phyloP scores from a whole-genome alignment of 495 filamentous ascomycete species.

The Massariosphaeria phaeospora region DNA sequence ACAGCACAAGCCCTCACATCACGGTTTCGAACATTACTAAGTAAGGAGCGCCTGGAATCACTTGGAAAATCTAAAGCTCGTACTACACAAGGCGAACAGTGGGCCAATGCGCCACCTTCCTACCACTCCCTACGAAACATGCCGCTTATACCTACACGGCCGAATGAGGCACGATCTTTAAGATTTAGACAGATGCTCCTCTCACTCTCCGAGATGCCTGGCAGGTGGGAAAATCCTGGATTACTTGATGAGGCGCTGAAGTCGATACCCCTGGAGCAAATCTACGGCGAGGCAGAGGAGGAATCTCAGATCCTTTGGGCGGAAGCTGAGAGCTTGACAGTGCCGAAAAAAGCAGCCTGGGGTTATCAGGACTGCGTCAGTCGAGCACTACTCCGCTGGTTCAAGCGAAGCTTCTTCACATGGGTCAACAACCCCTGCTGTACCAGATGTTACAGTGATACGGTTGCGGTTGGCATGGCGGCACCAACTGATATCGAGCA shows the following conservation, averaged over 20 bases:
- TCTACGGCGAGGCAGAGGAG: conserved; percentile 90
- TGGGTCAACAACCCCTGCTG: conserved; percentile 95
- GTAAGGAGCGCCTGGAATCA: conserved; percentile 69
- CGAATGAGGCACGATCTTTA: conserved; percentile 62
- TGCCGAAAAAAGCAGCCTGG: conserved; percentile 72
- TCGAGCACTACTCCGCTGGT: conserved; percentile 88
- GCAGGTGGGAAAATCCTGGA: conserved; percentile 93
- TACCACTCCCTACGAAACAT: conserved; percentile 66
- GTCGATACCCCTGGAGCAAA: conserved; percentile 74
- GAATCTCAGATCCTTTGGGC: conserved; percentile 79
- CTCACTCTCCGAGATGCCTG: conserved; percentile 73
- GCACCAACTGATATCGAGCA: conserved; percentile 79
- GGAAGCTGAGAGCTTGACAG: conserved; percentile 74
- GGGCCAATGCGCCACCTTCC: conserved; percentile 45
- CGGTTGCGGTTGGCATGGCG: conserved; percentile 70
- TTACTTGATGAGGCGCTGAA: conserved; percentile 86
- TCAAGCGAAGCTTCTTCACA: conserved; percentile 80
- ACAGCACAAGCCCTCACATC: not conserved
- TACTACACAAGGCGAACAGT: conserved; percentile 45
- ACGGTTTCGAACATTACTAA: conserved; percentile 71
- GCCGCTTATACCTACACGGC: conserved; percentile 74
- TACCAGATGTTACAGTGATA: conserved; percentile 70
- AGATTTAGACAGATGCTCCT: conserved; percentile 80
- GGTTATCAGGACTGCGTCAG: conserved; percentile 97
- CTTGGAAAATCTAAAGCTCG: conserved; percentile 53